phyloP scores from a whole-genome alignment of 257 asterid genomes.

The Lavandula angustifolia region DNA sequence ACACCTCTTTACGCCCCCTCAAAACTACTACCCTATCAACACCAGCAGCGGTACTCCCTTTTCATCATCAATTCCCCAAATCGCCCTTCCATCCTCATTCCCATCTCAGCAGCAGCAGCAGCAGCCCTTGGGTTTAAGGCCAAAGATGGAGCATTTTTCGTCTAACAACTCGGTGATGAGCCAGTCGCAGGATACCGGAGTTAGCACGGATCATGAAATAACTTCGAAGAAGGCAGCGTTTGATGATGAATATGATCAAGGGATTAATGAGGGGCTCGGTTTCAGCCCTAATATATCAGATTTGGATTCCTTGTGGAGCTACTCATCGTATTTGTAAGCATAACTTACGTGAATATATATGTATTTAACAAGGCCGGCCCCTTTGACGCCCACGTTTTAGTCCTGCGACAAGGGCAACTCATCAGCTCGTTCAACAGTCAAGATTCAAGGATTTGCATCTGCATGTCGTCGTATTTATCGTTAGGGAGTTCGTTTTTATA shows the following conservation, averaged over 20 bases:
- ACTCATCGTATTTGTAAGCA: conserved; percentile 17
- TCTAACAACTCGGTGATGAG: conserved; percentile 53
- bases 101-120: conserved; percentile 28
- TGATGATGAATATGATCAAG: conserved; percentile 43
- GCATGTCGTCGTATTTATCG: background rate
- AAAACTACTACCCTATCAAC: conserved; percentile 21
- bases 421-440: background rate
- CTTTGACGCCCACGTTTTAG: conserved; percentile 28
- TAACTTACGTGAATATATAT: background rate
- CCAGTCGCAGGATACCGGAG: conserved; percentile 46
- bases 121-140: conserved; percentile 20
- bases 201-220: conserved; percentile 45
- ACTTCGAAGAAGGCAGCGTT: conserved; percentile 40
- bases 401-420: conserved; percentile 18
- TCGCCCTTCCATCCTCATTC: conserved; percentile 27
- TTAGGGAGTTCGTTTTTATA: conserved; percentile 13
- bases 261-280: conserved; percentile 32
- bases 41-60: conserved; percentile 15
- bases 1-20: conserved; percentile 31
- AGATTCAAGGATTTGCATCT: background rate
- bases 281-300: conserved; percentile 49
- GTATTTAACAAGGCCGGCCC: background rate
- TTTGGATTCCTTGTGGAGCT: conserved; percentile 45
- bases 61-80: conserved; percentile 35
- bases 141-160: conserved; percentile 49